phyloP scores from a whole-genome alignment of 176 grass and related monocot species.

The Juncus inflexus region DNA sequence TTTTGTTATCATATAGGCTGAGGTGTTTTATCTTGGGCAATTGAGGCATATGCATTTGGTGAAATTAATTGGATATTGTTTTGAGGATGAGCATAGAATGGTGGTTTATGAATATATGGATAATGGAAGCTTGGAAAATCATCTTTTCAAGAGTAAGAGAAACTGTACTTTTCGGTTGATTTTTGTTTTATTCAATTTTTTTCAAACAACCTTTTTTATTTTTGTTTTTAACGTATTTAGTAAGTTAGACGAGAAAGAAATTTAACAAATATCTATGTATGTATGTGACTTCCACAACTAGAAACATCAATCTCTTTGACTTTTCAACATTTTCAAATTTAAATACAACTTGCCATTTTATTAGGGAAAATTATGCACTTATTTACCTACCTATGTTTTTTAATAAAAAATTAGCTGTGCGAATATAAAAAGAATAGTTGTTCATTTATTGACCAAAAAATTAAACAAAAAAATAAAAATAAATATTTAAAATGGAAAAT shows the following conservation, averaged over 20 bases:
- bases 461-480: no score
- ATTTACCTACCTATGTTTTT: no score
- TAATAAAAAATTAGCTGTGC: no score
- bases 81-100: constrained; percentile 71
- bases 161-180: constrained; percentile 3
- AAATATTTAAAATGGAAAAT: no score
- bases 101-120: constrained; percentile 87
- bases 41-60: constrained; percentile 74
- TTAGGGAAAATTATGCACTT: no score
- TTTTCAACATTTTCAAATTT: neutral
- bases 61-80: constrained; percentile 77
- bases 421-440: no score
- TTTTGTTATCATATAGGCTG: constrained; percentile 34
- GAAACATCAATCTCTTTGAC: neutral
- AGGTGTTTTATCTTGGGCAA: constrained; percentile 90
- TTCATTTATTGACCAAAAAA: no score
- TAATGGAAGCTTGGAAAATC: constrained; percentile 63
- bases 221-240: no score
- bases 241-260: no score
- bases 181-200: neutral
- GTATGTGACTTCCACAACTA: neutral
- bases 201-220: no score
- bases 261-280: no score
- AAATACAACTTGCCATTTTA: neutral
- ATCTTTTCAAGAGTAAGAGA: constrained; percentile 83